A percentile compares a stretch with the other conserved stretches of the same genome.
These are phyloP conservation scores for Phylloporus sp. DNA, from an alignment of 768 basidiomycete genomes.

Conservation along the genomic window DNA sequence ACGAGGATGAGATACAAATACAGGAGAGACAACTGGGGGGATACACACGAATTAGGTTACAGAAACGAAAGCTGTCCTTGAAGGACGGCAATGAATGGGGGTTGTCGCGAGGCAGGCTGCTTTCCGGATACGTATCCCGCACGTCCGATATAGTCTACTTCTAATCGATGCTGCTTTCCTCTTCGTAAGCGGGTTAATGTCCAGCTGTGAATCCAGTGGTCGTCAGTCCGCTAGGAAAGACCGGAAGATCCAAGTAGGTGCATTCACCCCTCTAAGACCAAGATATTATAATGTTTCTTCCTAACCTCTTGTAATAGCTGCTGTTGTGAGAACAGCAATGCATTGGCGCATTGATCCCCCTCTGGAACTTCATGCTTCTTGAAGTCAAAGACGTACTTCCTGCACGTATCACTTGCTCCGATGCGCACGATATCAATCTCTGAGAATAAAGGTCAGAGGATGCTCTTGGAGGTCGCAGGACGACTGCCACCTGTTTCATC, in stretches of 20 bases:
- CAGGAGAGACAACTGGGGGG: constrained; percentile 14
- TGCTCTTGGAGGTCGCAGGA: constrained; percentile 3
- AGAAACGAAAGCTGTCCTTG: constrained; percentile 32
- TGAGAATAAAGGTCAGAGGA: constrained; percentile 24
- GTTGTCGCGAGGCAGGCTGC: constrained; percentile 40
- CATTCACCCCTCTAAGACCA: constrained; percentile 63
- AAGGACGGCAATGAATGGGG: constrained; percentile 67
- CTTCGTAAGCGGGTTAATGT: constrained; percentile 57
- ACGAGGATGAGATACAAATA: constrained; percentile 32
- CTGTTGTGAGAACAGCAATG: constrained; percentile 57
- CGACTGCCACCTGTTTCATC: constrained; percentile 51
- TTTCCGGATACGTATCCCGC: constrained; percentile 55
- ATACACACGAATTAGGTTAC: constrained; percentile 32
- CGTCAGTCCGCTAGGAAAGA: not conserved
- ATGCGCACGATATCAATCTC: constrained; percentile 59
- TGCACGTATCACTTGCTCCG: constrained; percentile 47
- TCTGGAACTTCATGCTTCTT: constrained; percentile 43
- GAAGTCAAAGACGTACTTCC: constrained; percentile 60
- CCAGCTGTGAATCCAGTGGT: constrained; percentile 46
- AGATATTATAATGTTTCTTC: constrained; percentile 54
- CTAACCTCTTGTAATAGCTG: constrained; percentile 54
- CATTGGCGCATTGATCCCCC: constrained; percentile 44
- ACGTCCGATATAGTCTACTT: constrained; percentile 65
- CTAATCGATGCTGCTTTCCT: constrained; percentile 57
- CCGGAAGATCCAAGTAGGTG: not conserved